Evolutionary conservation across 2,329 filamentous ascomycete species (phyloP), one percentile per base, ranked within the genome.

Genomic region (Cadophora sp.): DNA sequence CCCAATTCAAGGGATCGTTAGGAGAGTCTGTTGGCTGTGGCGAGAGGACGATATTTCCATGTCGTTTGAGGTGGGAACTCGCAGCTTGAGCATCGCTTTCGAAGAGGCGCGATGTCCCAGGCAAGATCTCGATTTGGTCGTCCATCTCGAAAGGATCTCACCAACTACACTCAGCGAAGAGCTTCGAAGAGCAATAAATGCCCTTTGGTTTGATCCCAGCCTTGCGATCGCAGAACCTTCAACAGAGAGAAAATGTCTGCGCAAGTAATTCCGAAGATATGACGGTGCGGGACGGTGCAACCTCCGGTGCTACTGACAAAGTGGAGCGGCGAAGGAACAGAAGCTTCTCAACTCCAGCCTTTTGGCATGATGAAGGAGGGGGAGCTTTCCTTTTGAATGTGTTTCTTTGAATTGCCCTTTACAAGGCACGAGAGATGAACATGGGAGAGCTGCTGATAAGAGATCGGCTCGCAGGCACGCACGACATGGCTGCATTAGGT

Each of bases 1-100:
- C 79, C 84, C 84, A 86, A 71, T 84, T 83, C 66, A 86, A 77
- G 22, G 84, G 84, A 71, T 86, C 84, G 68, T 85, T 82, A 33
- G 83, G 82, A 11, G 82, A 83, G 62, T 80, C 76, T 14, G 83
- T 84, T n/a, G 85, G 85, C 63, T 83, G 81, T 3, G 85, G 85
- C 3, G 82, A 81, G 30, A 87, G 80, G 22, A 85, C 80, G 53
- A 87, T 80, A 66, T 87, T 81, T 50, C 76, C 76, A 33, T 76
- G 67, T 41, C 72, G 72, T 41, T 71, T 66, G 13, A 74, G 68
- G 24, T 69, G 59, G n/a, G 71, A 69, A 47, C 58, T 71, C 0
- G 58, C 48, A 18, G 60, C 56, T 39, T 72, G 66, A 30, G 69
- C 70, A 27, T 62, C 24, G 51, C 68, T 64, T 51, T 73, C 72